phyloP scores from a whole-genome alignment of 441 rosid genomes.

The Melianthus villosus region DNA sequence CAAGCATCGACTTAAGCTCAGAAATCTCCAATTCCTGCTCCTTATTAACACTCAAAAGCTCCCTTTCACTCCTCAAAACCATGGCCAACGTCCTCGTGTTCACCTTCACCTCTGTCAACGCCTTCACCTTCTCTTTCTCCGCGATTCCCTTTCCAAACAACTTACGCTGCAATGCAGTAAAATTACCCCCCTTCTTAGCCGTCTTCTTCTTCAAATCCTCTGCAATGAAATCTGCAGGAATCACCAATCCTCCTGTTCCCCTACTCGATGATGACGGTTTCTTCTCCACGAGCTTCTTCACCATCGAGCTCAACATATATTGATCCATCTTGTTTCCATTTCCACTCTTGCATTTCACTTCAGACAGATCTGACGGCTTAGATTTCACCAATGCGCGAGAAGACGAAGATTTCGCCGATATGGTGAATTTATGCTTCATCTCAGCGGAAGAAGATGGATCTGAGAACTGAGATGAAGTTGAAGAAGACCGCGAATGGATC shows the following conservation, averaged over 20 bases:
- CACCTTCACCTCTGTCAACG: slow-evolving; percentile 51
- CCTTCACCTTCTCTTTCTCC: slow-evolving; percentile 28
- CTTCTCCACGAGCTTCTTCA: slow-evolving; percentile 28
- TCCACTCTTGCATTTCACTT: slow-evolving; percentile 10
- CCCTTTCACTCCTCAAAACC: slow-evolving; percentile 86
- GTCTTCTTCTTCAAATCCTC: slow-evolving; percentile 59
- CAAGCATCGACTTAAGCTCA: slow-evolving; percentile 34
- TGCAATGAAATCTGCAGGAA: slow-evolving; percentile 44
- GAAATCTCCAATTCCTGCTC: slow-evolving; percentile 50
- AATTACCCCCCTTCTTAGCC: slow-evolving; percentile 26
- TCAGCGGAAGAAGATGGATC: slow-evolving; percentile 53
- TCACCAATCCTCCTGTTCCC: slow-evolving; percentile 23
- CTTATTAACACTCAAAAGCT: slow-evolving; percentile 59
- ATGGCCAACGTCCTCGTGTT: slow-evolving; percentile 75
- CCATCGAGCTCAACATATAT: slow-evolving; percentile 30
- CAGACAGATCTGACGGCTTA: slow-evolving; percentile 20
- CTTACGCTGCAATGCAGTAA: slow-evolving; percentile 52
- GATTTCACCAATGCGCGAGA: slow-evolving; percentile 38
- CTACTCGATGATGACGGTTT: slow-evolving; percentile 18
- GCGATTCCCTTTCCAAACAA: slow-evolving; percentile 40
- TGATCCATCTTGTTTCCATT: too few species aligned
- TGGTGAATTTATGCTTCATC: slow-evolving; percentile 11
- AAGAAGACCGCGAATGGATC: slow-evolving; percentile 51
- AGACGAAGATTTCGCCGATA: slow-evolving; percentile 6
- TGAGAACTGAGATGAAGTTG: slow-evolving; percentile 36